A percentile compares a stretch with the other conserved stretches of the same genome.
phyloP scores from a whole-genome alignment of 75 land plant genomes.

The Selaginella tamariscina region DNA sequence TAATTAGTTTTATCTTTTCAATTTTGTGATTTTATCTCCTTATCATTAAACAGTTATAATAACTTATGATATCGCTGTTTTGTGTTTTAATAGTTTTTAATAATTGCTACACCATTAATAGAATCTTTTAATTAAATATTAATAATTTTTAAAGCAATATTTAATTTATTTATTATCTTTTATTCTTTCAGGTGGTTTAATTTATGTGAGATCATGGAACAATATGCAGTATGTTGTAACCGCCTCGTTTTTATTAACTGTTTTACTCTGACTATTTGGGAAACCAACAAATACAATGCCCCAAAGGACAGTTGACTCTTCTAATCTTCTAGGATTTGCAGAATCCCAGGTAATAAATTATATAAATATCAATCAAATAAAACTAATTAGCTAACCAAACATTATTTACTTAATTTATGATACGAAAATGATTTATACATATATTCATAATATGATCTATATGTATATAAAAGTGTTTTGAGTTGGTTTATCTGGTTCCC shows the following conservation, averaged over 20 bases:
- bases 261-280: constrained; percentile 54
- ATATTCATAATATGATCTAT: not conserved
- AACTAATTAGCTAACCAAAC: too few relatives aligned
- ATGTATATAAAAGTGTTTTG: not conserved
- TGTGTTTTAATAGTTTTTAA: too few relatives aligned
- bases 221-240: constrained; percentile 82
- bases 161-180: not conserved
- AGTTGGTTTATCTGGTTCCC: not conserved
- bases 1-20: too few relatives aligned
- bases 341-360: constrained; percentile 15
- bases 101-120: too few relatives aligned
- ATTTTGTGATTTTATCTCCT: too few relatives aligned
- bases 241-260: constrained; percentile 56
- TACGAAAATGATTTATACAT: not conserved
- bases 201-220: constrained; percentile 69
- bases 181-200: constrained; percentile 41
- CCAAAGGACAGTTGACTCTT: constrained; percentile 1
- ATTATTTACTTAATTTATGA: not conserved
- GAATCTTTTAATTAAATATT: not conserved
- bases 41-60: too few relatives aligned
- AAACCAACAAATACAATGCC: constrained; percentile 24
- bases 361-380: not conserved
- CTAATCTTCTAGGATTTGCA: constrained; percentile 17
- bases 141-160: not conserved
- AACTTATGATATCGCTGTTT: too few relatives aligned